Evolutionary conservation across 1,139 yeast species (phyloP), one percentile per base, ranked within the genome.

Genomic region (Magnusiomyces suaveolens): DNA sequence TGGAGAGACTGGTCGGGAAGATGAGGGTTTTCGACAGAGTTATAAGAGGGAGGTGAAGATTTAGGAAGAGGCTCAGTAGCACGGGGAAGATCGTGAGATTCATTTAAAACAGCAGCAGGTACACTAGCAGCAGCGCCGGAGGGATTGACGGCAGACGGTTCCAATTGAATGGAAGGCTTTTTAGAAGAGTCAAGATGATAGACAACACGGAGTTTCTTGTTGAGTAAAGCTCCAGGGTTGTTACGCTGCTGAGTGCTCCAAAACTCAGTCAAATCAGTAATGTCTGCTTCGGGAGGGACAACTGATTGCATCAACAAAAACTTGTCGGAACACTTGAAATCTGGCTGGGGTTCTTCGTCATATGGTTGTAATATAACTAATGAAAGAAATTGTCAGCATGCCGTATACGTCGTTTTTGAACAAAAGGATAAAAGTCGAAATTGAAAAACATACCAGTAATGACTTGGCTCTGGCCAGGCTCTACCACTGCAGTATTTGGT

Each of bases 401-500:
- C n/a, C n/a, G n/a, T n/a, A n/a, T n/a, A n/a, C n/a, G n/a, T n/a
- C n/a, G n/a, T n/a, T n/a, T n/a, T n/a, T n/a, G n/a, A n/a, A n/a
- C n/a, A n/a, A n/a, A n/a, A n/a, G n/a, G n/a, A n/a, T n/a, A n/a
- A n/a, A n/a, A n/a, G n/a, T n/a, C n/a, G n/a, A n/a, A n/a, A n/a
- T n/a, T n/a, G n/a, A 36, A 43, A 12, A 8, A 52, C 62, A 36
- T 60, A 62, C 66, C 85, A 52, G 90, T 80, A 52, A 92, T 87
- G 57, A 85, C 81, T 54, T 83, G 74, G 14, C 83, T 71, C 60
- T 80, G 80, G 43, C 95, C 94, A 16, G 97, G 92, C 46, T 75
- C 77, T 56, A 92, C 76, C 46, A 84, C 72, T 29, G 95, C 81
- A 56, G 97, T 94, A 70, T 90, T 92, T 57, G 98, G 98, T 72